A percentile compares a stretch with the other conserved stretches of the same genome.
These are phyloP conservation scores for Bryoglossum gracile DNA, from an alignment of 495 filamentous ascomycete genomes.

Conservation along the genomic window DNA sequence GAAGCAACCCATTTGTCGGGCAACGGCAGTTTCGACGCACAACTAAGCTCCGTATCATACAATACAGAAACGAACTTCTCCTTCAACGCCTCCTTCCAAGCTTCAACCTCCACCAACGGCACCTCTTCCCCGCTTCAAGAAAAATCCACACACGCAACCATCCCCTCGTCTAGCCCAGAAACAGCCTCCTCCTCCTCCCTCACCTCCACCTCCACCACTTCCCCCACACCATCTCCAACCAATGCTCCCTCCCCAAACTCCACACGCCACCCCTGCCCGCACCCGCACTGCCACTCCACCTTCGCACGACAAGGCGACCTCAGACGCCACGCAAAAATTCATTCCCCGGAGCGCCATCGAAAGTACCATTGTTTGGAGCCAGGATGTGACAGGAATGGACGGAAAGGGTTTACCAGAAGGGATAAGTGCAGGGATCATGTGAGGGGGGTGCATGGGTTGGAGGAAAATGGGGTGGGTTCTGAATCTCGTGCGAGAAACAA, in stretches of 20 bases:
- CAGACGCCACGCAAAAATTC: too few relatives aligned
- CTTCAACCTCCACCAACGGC: not conserved
- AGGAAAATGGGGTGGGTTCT: not conserved
- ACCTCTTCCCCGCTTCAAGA: not conserved
- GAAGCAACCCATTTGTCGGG: not conserved
- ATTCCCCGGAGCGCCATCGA: too few relatives aligned
- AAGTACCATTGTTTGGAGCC: too few relatives aligned
- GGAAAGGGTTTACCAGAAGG: too few relatives aligned
- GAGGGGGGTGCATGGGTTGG: too few relatives aligned
- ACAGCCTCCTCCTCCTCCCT: not conserved
- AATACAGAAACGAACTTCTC: not conserved
- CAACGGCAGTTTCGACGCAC: not conserved
- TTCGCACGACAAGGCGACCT: too few relatives aligned
- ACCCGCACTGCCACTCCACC: too few relatives aligned
- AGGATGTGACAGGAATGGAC: too few relatives aligned
- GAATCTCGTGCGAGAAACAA: not conserved
- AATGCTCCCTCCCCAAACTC: not conserved
- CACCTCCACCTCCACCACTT: not conserved
- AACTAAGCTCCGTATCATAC: too few relatives aligned
- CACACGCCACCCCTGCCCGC: too few relatives aligned
- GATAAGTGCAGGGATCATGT: too few relatives aligned
- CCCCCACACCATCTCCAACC: not conserved
- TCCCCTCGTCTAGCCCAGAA: not conserved
- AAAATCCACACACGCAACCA: not conserved
- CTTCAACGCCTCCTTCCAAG: not conserved